Evolutionary conservation across 1,284 basidiomycete species (phyloP), one percentile per base, ranked within the genome.

Genomic region (Anthracocystis walkeri): DNA sequence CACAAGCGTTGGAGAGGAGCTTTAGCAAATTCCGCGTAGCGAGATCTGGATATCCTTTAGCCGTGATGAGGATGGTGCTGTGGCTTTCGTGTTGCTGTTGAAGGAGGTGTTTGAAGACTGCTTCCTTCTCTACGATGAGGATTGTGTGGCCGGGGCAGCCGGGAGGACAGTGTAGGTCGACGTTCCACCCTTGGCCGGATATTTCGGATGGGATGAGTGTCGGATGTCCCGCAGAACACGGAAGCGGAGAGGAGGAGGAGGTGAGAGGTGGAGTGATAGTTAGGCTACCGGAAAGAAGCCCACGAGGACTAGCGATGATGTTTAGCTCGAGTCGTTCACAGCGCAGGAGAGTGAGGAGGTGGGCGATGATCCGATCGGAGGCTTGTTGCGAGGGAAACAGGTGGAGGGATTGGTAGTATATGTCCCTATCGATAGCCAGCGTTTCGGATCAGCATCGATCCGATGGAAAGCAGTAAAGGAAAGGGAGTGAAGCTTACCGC

Each of bases 121-220:
- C 78, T 35, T 82, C 79, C 40, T 83, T 83, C 62, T 83, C 82
- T 4, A 83, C 81, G 2, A 83, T 52, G 7, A 83, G 45, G n/a
- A 80, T 59, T 25, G 75, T 61, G 7, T 59, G 46, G 3, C 54
- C 72, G 1, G n/a, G 20, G 6, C 46, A 58, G 18, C 27, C 8
- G 12, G 16, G 12, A 21, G 6, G n/a, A 41, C 58, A 60, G 18
- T 2, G n/a, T 18, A 63, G n/a, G 10, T 29, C n/a, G 21, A 74
- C 56, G 2, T 38, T 21, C 53, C 62, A 70, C 4, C 35, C 35
- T 14, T 38, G 2, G 3, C 35, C 33, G 16, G 5, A n/a, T 1
- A 67, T 41, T 42, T 71, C 64, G 23, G 61, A n/a, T 2, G 67
- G 68, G 14, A 75, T 59, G 7, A 58, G 4, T 1, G 8, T 57